These are phyloP conservation scores for Verruconis gallopava DNA, from an alignment of 2,329 filamentous ascomycete species.

Conservation along the genomic window DNA sequence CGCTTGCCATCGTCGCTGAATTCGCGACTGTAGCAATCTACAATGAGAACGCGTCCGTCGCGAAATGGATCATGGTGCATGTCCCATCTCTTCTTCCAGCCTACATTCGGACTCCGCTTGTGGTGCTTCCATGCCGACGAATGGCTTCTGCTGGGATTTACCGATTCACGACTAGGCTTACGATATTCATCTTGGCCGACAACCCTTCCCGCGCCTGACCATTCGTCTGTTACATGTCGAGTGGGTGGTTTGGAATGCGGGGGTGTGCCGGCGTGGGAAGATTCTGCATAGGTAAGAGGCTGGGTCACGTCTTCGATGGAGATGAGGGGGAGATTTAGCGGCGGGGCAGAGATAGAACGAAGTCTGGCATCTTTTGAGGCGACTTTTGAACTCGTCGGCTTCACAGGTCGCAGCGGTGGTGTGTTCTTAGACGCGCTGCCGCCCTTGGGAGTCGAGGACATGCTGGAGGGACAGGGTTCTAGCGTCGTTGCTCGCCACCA, in stretches of 20 bases:
- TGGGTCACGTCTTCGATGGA: constrained; percentile 22
- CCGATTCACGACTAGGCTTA: too few relatives aligned
- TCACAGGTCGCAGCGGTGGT: neutral
- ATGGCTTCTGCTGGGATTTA: too few relatives aligned
- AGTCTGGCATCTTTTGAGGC: neutral
- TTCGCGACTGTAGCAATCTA: constrained; percentile 35
- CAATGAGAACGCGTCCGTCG: constrained; percentile 36
- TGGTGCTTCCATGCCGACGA: constrained; percentile 2
- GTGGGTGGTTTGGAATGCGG: neutral
- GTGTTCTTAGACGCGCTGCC: too few relatives aligned
- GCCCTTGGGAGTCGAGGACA: neutral
- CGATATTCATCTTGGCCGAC: neutral
- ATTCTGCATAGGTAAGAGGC: constrained; percentile 9
- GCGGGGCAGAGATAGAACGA: constrained; percentile 2
- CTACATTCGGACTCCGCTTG: constrained; percentile 23
- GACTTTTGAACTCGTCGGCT: neutral
- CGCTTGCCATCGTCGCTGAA: constrained; percentile 25
- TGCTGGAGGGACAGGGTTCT: too few relatives aligned
- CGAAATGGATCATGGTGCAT: constrained; percentile 22
- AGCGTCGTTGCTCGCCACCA: too few relatives aligned
- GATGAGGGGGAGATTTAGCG: constrained; percentile 18
- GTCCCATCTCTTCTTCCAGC: constrained; percentile 24
- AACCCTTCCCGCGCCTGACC: neutral
- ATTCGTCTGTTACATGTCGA: constrained; percentile 8
- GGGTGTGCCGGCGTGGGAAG: constrained; percentile 1